Conservation (phyloP, 352 stramenopile genomes). For the Pythium dissotocum region DNA sequence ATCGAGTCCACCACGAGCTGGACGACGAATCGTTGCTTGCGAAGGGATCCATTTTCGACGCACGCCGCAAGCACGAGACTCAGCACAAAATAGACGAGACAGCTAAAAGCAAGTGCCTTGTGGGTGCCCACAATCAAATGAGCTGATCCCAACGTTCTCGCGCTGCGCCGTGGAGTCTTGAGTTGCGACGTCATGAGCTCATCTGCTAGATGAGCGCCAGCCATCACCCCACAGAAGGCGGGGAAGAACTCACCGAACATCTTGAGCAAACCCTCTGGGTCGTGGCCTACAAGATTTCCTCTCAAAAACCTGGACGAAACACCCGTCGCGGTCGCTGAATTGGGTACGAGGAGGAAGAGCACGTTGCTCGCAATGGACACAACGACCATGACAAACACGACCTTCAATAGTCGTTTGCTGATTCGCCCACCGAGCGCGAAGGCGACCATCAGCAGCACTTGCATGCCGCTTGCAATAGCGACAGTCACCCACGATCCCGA, state of each 20-base stretch:
- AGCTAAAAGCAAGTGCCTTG: conserved; percentile 42
- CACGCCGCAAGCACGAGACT: conserved; percentile 35
- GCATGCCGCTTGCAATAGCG: conserved; percentile 33
- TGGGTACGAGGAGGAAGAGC: conserved; percentile 36
- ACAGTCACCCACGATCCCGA: conserved; percentile 38
- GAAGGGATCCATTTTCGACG: conserved; percentile 35
- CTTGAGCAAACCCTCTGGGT: conserved; percentile 24
- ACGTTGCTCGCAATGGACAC: conserved; percentile 38
- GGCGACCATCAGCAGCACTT: conserved; percentile 24
- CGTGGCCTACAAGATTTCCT: conserved; percentile 30
- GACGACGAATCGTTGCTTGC: conserved; percentile 38
- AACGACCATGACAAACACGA: conserved; percentile 44
- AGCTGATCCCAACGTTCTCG: not conserved
- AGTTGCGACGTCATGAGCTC: conserved; percentile 1
- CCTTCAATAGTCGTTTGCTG: conserved; percentile 26
- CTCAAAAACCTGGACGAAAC: conserved; percentile 29
- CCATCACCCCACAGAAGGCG: conserved; percentile 45
- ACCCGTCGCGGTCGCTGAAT: conserved; percentile 32
- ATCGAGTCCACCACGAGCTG: conserved; percentile 47
- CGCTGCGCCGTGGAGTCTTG: not conserved
- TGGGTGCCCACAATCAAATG: conserved; percentile 49
- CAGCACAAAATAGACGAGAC: conserved; percentile 36
- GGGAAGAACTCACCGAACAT: conserved; percentile 50
- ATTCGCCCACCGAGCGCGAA: conserved; percentile 23
- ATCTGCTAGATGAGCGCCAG: conserved; percentile 40